Evolutionary conservation across 2,329 filamentous ascomycete species (phyloP), one percentile per base, ranked within the genome.

Genomic region (Elsinoe batatas): DNA sequence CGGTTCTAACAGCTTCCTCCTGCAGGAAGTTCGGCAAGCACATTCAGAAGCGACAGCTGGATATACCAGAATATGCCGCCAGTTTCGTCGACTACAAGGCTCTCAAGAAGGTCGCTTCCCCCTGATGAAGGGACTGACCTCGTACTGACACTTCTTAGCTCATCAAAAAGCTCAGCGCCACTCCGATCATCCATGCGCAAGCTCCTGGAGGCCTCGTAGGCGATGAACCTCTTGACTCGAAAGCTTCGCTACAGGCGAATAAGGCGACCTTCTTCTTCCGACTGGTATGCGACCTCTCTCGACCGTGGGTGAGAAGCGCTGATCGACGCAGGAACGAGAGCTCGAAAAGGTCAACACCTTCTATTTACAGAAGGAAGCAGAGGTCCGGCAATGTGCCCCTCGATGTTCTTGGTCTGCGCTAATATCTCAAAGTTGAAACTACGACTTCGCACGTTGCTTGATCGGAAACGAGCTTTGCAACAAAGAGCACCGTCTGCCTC

Each of bases 71-170:
- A 80, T 98, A 98, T 85, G 91, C 93, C 60, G 90, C 91, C 61
- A 96, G 91, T 74, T 98, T 98, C 70, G 91, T 97, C 65, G 96
- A 98, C 74, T 98, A 98, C 78, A 98, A 98, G 76, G 91, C 90
- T 58, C 79, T 98, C 64, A 98, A 98, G 74, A 97, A 97, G 88
- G 93, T 95, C 69, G 60, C 73, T 7, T 7, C 17, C 2, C n/a
- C 6, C 35, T 22, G 35, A 12, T 7, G 8, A 57, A 18, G 13
- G 33, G 4, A 4, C 36, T 18, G 47, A 40, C 62, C 63, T 61
- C 61, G 67, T 72, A 61, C 51, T 60, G 40, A 56, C 36, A 12
- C 7, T 33, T 57, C 63, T 65, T 73, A 97, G 91, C 88, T 97
- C 74, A 98, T 97, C 77, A 97, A 97, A 73, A 93, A 93, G 74